These are phyloP conservation scores for Fusarium sp. DNA, from an alignment of 2,329 filamentous ascomycete genomes.

Conservation along the genomic window DNA sequence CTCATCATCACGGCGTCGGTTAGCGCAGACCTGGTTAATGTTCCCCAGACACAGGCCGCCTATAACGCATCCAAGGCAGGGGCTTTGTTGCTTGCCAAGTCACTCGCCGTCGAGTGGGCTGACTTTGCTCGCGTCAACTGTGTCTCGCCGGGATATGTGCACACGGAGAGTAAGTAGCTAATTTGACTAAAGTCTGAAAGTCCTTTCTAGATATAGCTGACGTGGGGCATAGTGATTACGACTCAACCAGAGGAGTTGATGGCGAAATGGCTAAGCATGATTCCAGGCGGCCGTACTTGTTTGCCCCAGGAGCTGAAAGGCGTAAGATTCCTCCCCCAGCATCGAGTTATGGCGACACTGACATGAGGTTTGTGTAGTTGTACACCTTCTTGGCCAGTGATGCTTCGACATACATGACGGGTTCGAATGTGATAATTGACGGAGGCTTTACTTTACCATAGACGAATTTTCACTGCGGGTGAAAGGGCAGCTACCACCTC, in stretches of 20 bases:
- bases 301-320: slow-evolving; percentile 3
- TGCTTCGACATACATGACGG: neutral
- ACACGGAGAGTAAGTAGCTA: slow-evolving; percentile 20
- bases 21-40: neutral
- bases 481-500: neutral
- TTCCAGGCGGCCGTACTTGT: slow-evolving; percentile 8
- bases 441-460: neutral
- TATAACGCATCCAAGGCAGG: slow-evolving; percentile 59
- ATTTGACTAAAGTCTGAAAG: too few species aligned
- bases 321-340: neutral
- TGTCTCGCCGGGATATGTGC: slow-evolving; percentile 68
- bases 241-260: slow-evolving; percentile 15
- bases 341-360: neutral
- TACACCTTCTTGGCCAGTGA: neutral
- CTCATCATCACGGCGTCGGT: neutral
- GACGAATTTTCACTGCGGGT: neutral
- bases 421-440: neutral
- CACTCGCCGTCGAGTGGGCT: slow-evolving; percentile 78
- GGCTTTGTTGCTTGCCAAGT: slow-evolving; percentile 63
- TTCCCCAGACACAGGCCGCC: neutral
- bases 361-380: neutral
- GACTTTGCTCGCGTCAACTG: slow-evolving; percentile 76
- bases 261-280: slow-evolving; percentile 13
- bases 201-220: too few species aligned
- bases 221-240: too few species aligned